Percentiles rank a stretch among this genome's conserved stretches.
These are phyloP conservation scores for Penicillium desertorum DNA, from an alignment of 495 filamentous ascomycete species.

Conservation along the genomic window DNA sequence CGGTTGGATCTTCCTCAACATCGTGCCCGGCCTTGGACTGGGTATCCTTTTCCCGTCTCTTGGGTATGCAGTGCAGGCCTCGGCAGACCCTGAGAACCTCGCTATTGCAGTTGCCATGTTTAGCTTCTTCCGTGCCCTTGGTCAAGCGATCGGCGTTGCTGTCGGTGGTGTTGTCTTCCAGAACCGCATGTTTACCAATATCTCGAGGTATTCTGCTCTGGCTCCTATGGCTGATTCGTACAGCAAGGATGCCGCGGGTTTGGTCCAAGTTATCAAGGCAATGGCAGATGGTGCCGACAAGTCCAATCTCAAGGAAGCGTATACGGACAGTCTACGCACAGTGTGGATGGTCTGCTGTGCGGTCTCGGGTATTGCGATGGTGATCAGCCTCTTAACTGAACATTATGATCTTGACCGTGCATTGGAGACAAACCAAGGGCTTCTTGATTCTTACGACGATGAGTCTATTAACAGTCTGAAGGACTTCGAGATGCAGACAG, in stretches of 20 bases:
- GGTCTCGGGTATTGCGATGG: constrained; percentile 48
- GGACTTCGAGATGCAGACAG: constrained; percentile 19
- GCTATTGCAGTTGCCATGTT: constrained; percentile 54
- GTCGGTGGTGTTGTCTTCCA: constrained; percentile 61
- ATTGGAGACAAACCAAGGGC: constrained; percentile 35
- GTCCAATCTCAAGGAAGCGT: constrained; percentile 50
- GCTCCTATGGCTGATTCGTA: constrained; percentile 47
- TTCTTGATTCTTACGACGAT: constrained; percentile 10
- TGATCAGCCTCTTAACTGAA: constrained; percentile 51
- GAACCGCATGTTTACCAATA: constrained; percentile 53
- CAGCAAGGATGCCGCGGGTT: constrained; percentile 56
- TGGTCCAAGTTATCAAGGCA: constrained; percentile 58
- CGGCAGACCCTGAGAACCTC: constrained; percentile 40
- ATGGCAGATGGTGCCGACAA: constrained; percentile 48
- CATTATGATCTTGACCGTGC: constrained; percentile 55
- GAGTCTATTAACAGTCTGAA: constrained; percentile 14
- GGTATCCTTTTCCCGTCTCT: constrained; percentile 52
- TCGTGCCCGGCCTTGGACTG: constrained; percentile 48
- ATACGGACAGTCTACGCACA: constrained; percentile 54
- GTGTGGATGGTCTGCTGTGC: constrained; percentile 60
- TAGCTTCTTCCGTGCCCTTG: constrained; percentile 55
- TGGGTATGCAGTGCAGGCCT: constrained; percentile 51
- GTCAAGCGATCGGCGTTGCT: constrained; percentile 56
- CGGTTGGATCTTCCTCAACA: constrained; percentile 49
- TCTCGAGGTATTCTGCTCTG: constrained; percentile 44